Base-by-base conservation (phyloP, 1,284 basidiomycete genomes). In the Abortiporus biennis region DNA sequence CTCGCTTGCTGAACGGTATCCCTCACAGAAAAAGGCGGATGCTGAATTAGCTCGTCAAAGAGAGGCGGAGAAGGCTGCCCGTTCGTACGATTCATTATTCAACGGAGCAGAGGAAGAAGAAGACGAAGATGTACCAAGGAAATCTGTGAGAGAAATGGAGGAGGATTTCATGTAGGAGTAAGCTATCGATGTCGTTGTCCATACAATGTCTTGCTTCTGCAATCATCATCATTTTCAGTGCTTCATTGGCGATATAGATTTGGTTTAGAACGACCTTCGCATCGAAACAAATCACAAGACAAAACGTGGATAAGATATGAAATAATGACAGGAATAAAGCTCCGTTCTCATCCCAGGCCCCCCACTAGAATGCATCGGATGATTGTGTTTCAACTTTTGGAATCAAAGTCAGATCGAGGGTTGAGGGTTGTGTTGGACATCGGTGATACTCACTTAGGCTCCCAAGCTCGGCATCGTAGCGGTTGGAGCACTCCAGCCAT, bases 1-100 rank as follows among this genome's bases (percentile, higher is more conserved):
- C 29, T 37, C 20, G 11, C 21, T 29, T 29, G 17, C 35, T 34
- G 15, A 31, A 6, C 38, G 16, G 25, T 32, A 13, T 17, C n/a
- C 17, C 16, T 16, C 45, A 22, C 51, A 88, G 85, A 80, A 77
- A 63, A 87, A 86, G 56, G 77, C 76, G 29, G 85, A 90, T 32
- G 58, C 69, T 2, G 85, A 87, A 49, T 65, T 87, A 3, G 76
- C 76, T 1, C 75, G 74, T 43, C 63, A 72, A 17, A 67, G 86
- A 40, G 84, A 84, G 56, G 84, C 77, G 6, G 86, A 90, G 51
- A 89, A 89, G 53, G 78, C 78, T 3, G 83, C 85, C 8, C 67
- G 78, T 19, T 90, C 87, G 2, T 91, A 91, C 46, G 85, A 89
- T 53, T 66, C 70, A 0, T 58, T 91, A 19, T 84, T 83, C 63